These are phyloP conservation scores for Ceratocystis destructans DNA, from an alignment of 2,329 filamentous ascomycete genomes.

Conservation along the genomic window DNA sequence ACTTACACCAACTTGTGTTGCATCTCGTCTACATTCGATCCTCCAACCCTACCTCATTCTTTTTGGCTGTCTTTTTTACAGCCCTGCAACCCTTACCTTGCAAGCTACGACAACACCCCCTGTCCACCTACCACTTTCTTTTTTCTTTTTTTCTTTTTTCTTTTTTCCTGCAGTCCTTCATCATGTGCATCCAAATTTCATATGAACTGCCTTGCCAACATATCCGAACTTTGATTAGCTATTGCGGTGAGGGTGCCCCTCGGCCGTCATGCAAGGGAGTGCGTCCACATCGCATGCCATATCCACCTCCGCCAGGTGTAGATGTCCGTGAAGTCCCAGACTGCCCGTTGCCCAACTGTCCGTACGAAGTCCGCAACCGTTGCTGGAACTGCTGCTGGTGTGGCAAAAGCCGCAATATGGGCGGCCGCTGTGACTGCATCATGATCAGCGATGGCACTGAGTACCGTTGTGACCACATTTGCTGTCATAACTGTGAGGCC, in stretches of 20 bases:
- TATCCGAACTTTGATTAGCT: conserved; percentile 32
- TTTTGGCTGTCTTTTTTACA: background rate
- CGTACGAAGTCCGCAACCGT: conserved; percentile 36
- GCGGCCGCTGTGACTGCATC: conserved; percentile 37
- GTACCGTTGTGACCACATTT: conserved; percentile 41
- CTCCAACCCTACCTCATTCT: background rate
- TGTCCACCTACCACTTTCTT: background rate
- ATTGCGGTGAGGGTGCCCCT: conserved; percentile 31
- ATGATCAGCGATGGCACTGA: conserved; percentile 39
- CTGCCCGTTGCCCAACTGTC: conserved; percentile 36
- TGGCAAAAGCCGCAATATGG: conserved; percentile 38
- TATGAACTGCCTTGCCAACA: conserved; percentile 41
- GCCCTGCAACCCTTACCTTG: conserved; percentile 9
- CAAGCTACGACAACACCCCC: conserved; percentile 4
- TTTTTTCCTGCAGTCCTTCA: background rate
- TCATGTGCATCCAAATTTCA: conserved; percentile 38
- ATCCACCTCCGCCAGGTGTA: conserved; percentile 36
- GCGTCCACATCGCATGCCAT: conserved; percentile 32
- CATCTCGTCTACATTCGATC: conserved; percentile 6
- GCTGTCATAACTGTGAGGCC: conserved; percentile 37
- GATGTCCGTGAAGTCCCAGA: conserved; percentile 26
- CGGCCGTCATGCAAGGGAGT: conserved; percentile 32
- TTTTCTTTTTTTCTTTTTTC: too few relatives aligned
- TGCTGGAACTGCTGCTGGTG: conserved; percentile 45
- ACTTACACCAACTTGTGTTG: conserved; percentile 4